Evolutionary conservation across 2,329 filamentous ascomycete genomes (phyloP).

Genomic region (Monilinia fructicola): DNA sequence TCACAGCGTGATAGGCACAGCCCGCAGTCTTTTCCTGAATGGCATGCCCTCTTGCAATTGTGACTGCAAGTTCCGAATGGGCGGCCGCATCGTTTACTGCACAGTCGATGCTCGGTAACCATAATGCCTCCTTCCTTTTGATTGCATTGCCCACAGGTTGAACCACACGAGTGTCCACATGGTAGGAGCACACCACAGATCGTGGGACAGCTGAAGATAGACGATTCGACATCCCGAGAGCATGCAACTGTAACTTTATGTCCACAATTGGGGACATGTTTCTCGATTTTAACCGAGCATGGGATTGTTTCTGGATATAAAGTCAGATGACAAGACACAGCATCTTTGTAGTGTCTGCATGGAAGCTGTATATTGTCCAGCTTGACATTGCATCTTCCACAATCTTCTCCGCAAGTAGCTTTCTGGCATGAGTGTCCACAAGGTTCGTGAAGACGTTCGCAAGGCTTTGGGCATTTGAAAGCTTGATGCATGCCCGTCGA

Average conservation of each 20-base stretch:
- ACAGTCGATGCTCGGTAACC: constrained; percentile 48
- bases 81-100: constrained; percentile 51
- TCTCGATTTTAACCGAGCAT: constrained; percentile 51
- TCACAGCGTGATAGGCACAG: constrained; percentile 54
- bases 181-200: constrained; percentile 48
- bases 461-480: constrained; percentile 48
- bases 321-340: constrained; percentile 43
- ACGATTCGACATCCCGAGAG: constrained; percentile 44
- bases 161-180: constrained; percentile 60
- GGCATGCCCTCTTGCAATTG: constrained; percentile 52
- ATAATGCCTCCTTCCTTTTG: constrained; percentile 39
- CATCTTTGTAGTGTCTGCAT: constrained; percentile 44
- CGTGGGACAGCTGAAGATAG: constrained; percentile 49
- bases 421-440: constrained; percentile 49
- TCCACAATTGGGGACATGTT: constrained; percentile 53
- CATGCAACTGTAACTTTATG: constrained; percentile 56
- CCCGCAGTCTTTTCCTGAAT: constrained; percentile 48
- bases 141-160: constrained; percentile 52
- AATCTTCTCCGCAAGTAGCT: constrained; percentile 47
- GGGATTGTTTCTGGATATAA: constrained; percentile 48
- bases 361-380: constrained; percentile 42
- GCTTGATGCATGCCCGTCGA: constrained; percentile 49
- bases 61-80: constrained; percentile 57
- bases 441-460: constrained; percentile 44
- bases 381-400: constrained; percentile 42